Evolutionary conservation across 305 asterid genomes (phyloP).

Genomic region (Solanum hybrid): DNA sequence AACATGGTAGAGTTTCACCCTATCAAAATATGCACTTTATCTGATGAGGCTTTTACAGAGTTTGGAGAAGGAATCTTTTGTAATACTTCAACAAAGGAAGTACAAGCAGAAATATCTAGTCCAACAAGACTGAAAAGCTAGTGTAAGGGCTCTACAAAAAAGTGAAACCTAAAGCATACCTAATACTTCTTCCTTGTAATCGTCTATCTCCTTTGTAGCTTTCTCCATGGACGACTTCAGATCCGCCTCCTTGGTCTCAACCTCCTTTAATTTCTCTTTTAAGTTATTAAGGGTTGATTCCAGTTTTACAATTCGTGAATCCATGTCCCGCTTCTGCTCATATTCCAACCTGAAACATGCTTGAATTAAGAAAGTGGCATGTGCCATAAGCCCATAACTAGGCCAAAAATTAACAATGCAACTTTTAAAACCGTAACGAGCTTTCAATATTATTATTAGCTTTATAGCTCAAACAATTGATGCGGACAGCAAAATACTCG

Average conservation of each 20-base stretch:
- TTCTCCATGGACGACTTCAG: slow-evolving; percentile 55
- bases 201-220: slow-evolving; percentile 57
- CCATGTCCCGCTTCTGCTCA: slow-evolving; percentile 81
- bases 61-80: not conserved
- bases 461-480: not conserved
- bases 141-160: not conserved
- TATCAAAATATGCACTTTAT: not conserved
- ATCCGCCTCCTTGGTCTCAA: slow-evolving; percentile 55
- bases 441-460: not conserved
- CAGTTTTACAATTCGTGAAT: slow-evolving; percentile 78
- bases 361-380: not conserved
- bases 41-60: not conserved
- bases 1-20: not conserved
- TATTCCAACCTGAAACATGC: slow-evolving; percentile 67
- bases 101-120: not conserved
- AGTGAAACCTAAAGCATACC: slow-evolving; percentile 33
- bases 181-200: slow-evolving; percentile 46
- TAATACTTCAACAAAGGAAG: not conserved
- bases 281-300: slow-evolving; percentile 53
- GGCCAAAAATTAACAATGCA: not conserved
- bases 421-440: not conserved
- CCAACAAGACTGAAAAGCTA: not conserved
- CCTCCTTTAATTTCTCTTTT: slow-evolving; percentile 45
- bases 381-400: not conserved
- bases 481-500: not conserved